Evolutionary conservation across 2,329 filamentous ascomycete genomes (phyloP).

Genomic region (Cladosporium halotolerans): DNA sequence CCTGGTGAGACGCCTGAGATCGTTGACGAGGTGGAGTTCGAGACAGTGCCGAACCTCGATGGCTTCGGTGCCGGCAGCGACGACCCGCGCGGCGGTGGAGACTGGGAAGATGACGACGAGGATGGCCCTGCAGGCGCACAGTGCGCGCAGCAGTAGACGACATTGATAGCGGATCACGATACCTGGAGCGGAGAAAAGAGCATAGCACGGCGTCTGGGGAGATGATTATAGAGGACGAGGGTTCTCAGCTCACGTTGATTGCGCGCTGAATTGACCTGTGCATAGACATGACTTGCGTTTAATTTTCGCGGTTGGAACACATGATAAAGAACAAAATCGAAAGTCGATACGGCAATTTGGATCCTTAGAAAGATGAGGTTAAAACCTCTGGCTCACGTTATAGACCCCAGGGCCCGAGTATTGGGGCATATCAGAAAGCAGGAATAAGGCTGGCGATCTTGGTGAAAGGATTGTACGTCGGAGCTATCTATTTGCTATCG

Average conservation of each 20-base stretch:
- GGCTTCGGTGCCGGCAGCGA: conserved; percentile 70
- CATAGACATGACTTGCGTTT: neutral
- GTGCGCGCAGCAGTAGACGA: conserved; percentile 62
- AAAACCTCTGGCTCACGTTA: too few relatives aligned
- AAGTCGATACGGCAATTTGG: too few relatives aligned
- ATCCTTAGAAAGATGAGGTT: too few relatives aligned
- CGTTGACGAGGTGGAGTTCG: conserved; percentile 81
- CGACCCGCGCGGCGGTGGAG: conserved; percentile 60
- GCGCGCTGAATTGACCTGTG: neutral
- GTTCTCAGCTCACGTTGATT: neutral
- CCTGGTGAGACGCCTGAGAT: conserved; percentile 57
- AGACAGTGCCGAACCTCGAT: conserved; percentile 76
- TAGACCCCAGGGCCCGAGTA: too few relatives aligned
- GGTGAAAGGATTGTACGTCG: neutral
- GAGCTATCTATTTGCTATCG: conserved; percentile 5
- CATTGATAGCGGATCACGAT: neutral
- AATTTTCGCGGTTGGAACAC: too few relatives aligned
- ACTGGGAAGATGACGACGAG: conserved; percentile 67
- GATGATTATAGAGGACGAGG: neutral
- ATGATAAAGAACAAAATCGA: too few relatives aligned
- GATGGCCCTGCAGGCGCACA: conserved; percentile 56
- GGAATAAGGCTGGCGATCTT: too few relatives aligned
- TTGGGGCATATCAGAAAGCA: too few relatives aligned
- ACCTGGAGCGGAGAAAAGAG: neutral
- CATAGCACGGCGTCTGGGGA: conserved; percentile 2